Evolutionary conservation across 2,329 filamentous ascomycete species (phyloP).

Genomic region (Penicillium sp.): DNA sequence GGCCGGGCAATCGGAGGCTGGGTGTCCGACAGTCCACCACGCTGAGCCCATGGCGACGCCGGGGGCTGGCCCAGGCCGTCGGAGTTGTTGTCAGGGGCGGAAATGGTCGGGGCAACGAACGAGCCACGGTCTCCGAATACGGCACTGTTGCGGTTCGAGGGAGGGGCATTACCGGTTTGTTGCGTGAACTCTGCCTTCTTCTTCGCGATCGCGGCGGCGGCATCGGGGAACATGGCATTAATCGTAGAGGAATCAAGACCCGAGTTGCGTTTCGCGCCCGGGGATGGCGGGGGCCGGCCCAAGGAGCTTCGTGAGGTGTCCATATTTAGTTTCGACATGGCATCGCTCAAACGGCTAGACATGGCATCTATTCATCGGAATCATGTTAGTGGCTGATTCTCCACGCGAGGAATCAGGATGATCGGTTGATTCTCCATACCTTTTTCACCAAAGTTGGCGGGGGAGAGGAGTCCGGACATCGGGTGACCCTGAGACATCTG

Average conservation of each 20-base stretch:
- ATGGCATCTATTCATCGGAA: slow-evolving; percentile 72
- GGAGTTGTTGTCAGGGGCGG: slow-evolving; percentile 66
- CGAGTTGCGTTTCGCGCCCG: slow-evolving; percentile 86
- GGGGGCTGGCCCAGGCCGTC: slow-evolving; percentile 67
- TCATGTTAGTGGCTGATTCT: slow-evolving; percentile 12
- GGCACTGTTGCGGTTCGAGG: slow-evolving; percentile 90
- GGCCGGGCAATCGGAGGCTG: slow-evolving; percentile 64
- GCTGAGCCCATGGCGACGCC: slow-evolving; percentile 78
- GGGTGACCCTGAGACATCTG: slow-evolving; percentile 99
- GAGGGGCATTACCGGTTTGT: slow-evolving; percentile 85
- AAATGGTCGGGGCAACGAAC: slow-evolving; percentile 74
- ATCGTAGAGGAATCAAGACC: slow-evolving; percentile 92
- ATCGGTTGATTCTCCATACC: slow-evolving; percentile 58
- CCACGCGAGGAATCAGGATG: background rate
- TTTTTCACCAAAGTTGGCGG: slow-evolving; percentile 91
- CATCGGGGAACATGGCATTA: slow-evolving; percentile 99
- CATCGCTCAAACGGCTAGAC: slow-evolving; percentile 93
- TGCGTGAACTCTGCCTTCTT: slow-evolving; percentile 98
- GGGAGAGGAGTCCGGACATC: slow-evolving; percentile 93
- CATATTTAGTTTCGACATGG: slow-evolving; percentile 92
- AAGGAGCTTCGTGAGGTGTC: slow-evolving; percentile 87
- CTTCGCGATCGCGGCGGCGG: slow-evolving; percentile 95
- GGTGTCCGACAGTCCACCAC: slow-evolving; percentile 52
- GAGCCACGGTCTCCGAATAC: slow-evolving; percentile 77
- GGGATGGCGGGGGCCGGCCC: slow-evolving; percentile 75